Percentiles rank a stretch among this genome's conserved stretches.
Evolutionary conservation across 352 stramenopile species (phyloP).

Genomic region (Pythium scleroteichum): DNA sequence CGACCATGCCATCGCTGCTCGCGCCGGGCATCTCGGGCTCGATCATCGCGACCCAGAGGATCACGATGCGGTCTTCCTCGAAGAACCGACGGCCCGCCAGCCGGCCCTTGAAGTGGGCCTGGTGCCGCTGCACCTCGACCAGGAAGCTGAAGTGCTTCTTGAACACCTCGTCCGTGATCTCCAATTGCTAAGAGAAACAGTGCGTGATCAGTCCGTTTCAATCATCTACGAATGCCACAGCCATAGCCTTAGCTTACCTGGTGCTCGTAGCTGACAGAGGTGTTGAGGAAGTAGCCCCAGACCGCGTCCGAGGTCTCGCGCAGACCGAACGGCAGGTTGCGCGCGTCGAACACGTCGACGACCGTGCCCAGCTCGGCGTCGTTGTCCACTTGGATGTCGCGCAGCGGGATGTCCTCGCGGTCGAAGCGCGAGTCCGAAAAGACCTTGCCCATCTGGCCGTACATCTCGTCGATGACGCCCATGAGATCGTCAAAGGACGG

Average conservation of each 20-base stretch:
- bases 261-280: conserved; percentile 20
- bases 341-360: conserved; percentile 27
- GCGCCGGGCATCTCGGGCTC: conserved; percentile 23
- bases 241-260: conserved; percentile 2
- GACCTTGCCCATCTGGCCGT: conserved; percentile 7
- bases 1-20: conserved; percentile 26
- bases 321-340: conserved; percentile 26
- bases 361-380: conserved; percentile 18
- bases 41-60: conserved; percentile 28
- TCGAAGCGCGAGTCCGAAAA: conserved; percentile 19
- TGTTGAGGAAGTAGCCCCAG: conserved; percentile 28
- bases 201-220: too few species aligned
- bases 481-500: conserved; percentile 23
- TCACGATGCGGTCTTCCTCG: conserved; percentile 28
- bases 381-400: conserved; percentile 22
- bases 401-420: conserved; percentile 11
- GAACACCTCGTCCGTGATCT: conserved; percentile 25
- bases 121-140: conserved; percentile 21
- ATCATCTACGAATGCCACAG: not conserved
- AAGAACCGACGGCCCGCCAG: conserved; percentile 22
- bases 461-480: conserved; percentile 20
- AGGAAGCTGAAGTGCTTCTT: conserved; percentile 29
- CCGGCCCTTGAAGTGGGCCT: conserved; percentile 21
- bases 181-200: conserved; percentile 5
- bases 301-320: conserved; percentile 19